Conservation (phyloP, 2,329 filamentous ascomycete genomes). For the Alternaria sp. region DNA sequence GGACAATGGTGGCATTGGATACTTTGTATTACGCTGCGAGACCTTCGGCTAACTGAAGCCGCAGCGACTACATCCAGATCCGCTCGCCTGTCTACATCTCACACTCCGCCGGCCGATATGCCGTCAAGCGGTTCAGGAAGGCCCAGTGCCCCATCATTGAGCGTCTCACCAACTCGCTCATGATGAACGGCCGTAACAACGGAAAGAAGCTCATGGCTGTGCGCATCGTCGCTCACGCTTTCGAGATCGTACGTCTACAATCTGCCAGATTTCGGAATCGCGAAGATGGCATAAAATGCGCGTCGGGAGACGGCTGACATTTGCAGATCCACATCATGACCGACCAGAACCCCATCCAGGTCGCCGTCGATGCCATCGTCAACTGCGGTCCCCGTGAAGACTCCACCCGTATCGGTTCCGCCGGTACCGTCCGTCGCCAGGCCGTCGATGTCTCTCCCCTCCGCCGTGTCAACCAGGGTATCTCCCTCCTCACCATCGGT, state of each 20-base stretch:
- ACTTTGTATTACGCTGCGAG: slow-evolving; percentile 21
- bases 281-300: background rate
- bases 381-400: slow-evolving; percentile 99
- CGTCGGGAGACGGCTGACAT: slow-evolving; percentile 17
- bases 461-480: slow-evolving; percentile 99
- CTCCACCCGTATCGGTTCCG: slow-evolving; percentile 98
- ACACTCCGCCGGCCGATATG: slow-evolving; percentile 98
- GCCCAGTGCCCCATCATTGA: slow-evolving; percentile 99
- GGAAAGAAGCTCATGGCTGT: slow-evolving; percentile 99
- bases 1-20: slow-evolving; percentile 22
- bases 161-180: slow-evolving; percentile 99
- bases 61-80: slow-evolving; percentile 99
- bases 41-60: slow-evolving; percentile 44
- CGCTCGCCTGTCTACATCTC: slow-evolving; percentile 98
- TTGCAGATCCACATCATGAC: slow-evolving; percentile 98
- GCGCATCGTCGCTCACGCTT: slow-evolving; percentile 97
- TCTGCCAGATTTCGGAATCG: background rate
- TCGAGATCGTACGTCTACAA: slow-evolving; percentile 88
- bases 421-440: slow-evolving; percentile 99
- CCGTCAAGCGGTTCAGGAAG: slow-evolving; percentile 99
- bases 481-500: slow-evolving; percentile 97
- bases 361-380: slow-evolving; percentile 99
- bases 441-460: slow-evolving; percentile 99
- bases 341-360: slow-evolving; percentile 99
- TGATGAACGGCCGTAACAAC: slow-evolving; percentile 99